These are phyloP conservation scores for Phytopythium vexans DNA, from an alignment of 352 stramenopile species.

Conservation along the genomic window DNA sequence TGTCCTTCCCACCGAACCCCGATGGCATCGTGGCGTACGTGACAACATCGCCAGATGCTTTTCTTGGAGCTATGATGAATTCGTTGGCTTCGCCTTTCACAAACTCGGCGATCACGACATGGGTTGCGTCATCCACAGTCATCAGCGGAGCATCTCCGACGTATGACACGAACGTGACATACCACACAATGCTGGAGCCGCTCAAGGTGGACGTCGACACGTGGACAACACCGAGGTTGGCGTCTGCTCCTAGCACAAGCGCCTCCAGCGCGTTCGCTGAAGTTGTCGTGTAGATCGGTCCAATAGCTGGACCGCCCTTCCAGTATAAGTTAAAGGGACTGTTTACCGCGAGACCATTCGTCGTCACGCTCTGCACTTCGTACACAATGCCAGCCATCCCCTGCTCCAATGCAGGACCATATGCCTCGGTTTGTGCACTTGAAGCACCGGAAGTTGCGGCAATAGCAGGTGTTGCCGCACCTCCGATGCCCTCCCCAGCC, in stretches of 20 bases:
- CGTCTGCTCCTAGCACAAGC: constrained; percentile 27
- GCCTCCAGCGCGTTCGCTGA: constrained; percentile 39
- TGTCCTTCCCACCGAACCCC: constrained; percentile 88
- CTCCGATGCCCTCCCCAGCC: constrained; percentile 87
- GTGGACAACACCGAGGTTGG: constrained; percentile 46
- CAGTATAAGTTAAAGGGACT: constrained; percentile 51
- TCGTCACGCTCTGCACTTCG: constrained; percentile 92
- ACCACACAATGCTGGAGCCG: constrained; percentile 57
- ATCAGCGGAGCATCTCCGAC: constrained; percentile 81
- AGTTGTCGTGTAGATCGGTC: constrained; percentile 35
- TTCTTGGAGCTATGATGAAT: constrained; percentile 94
- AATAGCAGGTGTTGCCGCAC: constrained; percentile 86
- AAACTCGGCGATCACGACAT: constrained; percentile 81
- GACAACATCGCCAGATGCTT: constrained; percentile 88
- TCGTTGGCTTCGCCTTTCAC: constrained; percentile 93
- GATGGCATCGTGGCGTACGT: constrained; percentile 76
- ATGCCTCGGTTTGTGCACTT: constrained; percentile 85
- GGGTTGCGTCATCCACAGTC: constrained; percentile 35
- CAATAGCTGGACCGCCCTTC: constrained; percentile 26
- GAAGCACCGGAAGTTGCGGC: constrained; percentile 88
- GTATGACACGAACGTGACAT: constrained; percentile 84
- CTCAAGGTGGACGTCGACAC: constrained; percentile 57
- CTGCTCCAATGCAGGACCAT: constrained; percentile 75
- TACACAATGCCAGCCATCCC: constrained; percentile 95
- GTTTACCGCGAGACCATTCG: constrained; percentile 17